Percentiles rank a stretch among this genome's conserved stretches.
phyloP scores from a whole-genome alignment of 345 rosid genomes.

The Reutealis trisperma region DNA sequence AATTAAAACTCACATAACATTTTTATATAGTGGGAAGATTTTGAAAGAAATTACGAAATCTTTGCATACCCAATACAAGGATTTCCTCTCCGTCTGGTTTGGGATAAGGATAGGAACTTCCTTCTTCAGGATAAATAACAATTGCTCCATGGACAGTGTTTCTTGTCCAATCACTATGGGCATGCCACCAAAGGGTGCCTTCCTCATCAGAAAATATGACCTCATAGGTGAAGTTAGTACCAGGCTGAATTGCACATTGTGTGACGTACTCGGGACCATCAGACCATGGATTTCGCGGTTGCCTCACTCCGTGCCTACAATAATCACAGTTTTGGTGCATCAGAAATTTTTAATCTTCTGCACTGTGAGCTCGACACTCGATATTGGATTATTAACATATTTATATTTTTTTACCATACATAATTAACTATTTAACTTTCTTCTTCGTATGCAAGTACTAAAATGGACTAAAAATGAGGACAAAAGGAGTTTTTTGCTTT shows the following conservation, averaged over 20 bases:
- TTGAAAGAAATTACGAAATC: background rate
- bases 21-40: too few relatives aligned
- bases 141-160: constrained; percentile 84
- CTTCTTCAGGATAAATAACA: constrained; percentile 15
- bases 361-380: too few relatives aligned
- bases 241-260: constrained; percentile 79
- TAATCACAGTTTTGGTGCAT: background rate
- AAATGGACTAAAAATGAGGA: too few relatives aligned
- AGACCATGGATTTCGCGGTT: constrained; percentile 78
- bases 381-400: too few relatives aligned
- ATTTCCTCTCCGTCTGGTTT: constrained; percentile 14
- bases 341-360: too few relatives aligned
- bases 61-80: constrained; percentile 7
- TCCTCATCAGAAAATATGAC: constrained; percentile 58
- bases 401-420: too few relatives aligned
- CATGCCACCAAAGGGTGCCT: constrained; percentile 97
- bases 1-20: too few relatives aligned
- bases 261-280: constrained; percentile 85
- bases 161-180: constrained; percentile 79
- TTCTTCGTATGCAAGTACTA: too few relatives aligned
- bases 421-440: too few relatives aligned
- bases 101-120: constrained; percentile 15
- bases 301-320: constrained; percentile 60
- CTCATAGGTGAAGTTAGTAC: constrained; percentile 63
- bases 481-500: too few relatives aligned